Percentiles rank a stretch among this genome's conserved stretches.
Conservation (phyloP, 2,329 filamentous ascomycete species). For the Aspergillus awamori region DNA sequence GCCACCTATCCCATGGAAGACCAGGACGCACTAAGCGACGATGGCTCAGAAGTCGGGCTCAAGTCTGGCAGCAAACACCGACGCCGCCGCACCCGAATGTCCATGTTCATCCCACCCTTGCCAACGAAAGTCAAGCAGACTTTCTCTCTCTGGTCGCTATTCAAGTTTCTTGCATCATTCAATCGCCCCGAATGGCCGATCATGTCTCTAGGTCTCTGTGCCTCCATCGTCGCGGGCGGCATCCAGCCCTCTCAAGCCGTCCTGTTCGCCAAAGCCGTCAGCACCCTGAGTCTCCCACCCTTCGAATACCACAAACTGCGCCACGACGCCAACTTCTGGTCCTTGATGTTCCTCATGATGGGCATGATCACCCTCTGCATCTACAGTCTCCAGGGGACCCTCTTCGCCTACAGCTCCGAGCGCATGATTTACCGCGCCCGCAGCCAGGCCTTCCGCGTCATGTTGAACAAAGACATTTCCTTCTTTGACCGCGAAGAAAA, state of each 20-base stretch:
- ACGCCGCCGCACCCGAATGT: conserved; percentile 9
- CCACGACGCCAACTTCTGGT: conserved; percentile 77
- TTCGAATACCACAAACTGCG: conserved; percentile 59
- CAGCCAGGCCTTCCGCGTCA: conserved; percentile 51
- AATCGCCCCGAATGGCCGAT: conserved; percentile 70
- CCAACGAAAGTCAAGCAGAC: conserved; percentile 42
- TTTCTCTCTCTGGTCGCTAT: conserved; percentile 65
- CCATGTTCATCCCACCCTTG: conserved; percentile 8
- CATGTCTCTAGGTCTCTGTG: conserved; percentile 72
- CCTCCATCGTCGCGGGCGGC: conserved; percentile 73
- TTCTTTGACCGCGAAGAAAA: conserved; percentile 31
- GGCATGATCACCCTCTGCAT: conserved; percentile 70
- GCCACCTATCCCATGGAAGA: not conserved
- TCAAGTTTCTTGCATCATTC: conserved; percentile 76
- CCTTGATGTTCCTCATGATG: conserved; percentile 82
- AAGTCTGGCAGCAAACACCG: not conserved
- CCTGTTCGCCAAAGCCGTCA: conserved; percentile 85
- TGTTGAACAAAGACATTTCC: conserved; percentile 33
- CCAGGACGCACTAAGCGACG: conserved; percentile 10
- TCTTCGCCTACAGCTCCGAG: conserved; percentile 83
- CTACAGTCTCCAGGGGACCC: conserved; percentile 67
- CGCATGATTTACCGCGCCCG: conserved; percentile 77
- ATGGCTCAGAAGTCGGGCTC: conserved; percentile 20
- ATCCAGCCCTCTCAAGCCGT: conserved; percentile 74
- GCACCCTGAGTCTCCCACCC: conserved; percentile 62